Base-by-base conservation (phyloP, 2,329 filamentous ascomycete genomes). In the Pseudopyricularia javanii region DNA sequence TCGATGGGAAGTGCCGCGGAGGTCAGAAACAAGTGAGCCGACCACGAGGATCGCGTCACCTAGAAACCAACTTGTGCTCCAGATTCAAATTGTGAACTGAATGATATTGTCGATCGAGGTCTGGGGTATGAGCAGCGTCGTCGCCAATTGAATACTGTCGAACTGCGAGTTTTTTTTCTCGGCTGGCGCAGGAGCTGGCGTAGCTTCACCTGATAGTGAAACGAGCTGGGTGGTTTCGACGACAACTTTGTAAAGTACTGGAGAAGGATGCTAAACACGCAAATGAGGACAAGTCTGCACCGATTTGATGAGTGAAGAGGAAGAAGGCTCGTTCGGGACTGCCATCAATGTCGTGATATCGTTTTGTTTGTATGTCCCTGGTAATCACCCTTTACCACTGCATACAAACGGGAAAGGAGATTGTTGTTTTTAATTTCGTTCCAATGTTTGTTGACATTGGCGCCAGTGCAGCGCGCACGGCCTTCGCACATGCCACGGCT, bases 251-350 rank as follows among this genome's bases (percentile, higher is more conserved):
- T 20, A 11, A 45, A 45, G 5, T 35, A 28, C 20, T 35, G 37
- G 14, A 53, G 49, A 53, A 55, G 50, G 40, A 45, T 45, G 40
- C 22, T 45, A 45, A 24, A 26, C 14, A 50, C 28, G 35, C 49
- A 50, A 54, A 37, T 33, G 52, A 51, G 51, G 54, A 54, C 32
- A 50, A 35, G 20, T 47, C 30, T 17, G 32, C 26, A 35, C 24
- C 30, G 30, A 34, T 43, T 15, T 8, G 30, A 24, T 20, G 20
- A 17, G 49, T 40, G 26, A 33, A 52, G 22, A 20, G 17, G 26
- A n/a, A 30, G 24, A 54, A 32, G 26, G 51, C 30, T 22, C 40
- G 40, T 12, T 35, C 40, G 40, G 40, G 22, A 24, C 24, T 22
- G 40, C 22, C 20, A 9, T 45, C 11, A 20, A 45, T 45, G 7